Base-by-base conservation (phyloP, 768 basidiomycete species). In the Dendrothele bispora region DNA sequence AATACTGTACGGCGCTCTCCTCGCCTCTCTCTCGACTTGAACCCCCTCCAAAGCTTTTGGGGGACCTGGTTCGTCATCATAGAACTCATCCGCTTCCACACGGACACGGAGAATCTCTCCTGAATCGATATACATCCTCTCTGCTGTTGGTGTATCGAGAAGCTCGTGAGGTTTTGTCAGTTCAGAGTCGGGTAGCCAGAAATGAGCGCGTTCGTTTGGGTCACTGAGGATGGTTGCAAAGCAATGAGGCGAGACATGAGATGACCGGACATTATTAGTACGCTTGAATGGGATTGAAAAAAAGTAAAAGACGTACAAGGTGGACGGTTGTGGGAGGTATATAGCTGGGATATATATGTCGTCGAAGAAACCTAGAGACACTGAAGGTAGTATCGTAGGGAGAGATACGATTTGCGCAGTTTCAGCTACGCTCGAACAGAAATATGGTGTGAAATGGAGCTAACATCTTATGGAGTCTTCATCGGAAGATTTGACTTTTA, bases 361-460 rank as follows among this genome's bases (percentile, higher is more conserved):
- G 65, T 93, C 91, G 59, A 98, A 98, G 73, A 98, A 98, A 17
- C 86, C 88, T 15, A 97, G 65, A 18, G 86, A 81, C 22, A 95
- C 94, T 95, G 56, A 14, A 27, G 46, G 8, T 14, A 43, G 32
- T 42, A 35, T 21, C 27, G 17, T 35, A 46, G 46, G 26, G 25
- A 49, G 7, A 49, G 17, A 22, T 26, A 39, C 12, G 5, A 17
- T 6, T 5, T n/a, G 17, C 7, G n/a, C n/a, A n/a, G n/a, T n/a
- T n/a, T n/a, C n/a, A n/a, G n/a, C n/a, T n/a, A n/a, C n/a, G n/a
- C n/a, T n/a, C 29, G 1, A 32, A 32, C 17, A 11, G 30, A 30
- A 14, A 18, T 24, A 17, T 38, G 25, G 30, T 38, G 2, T 29
- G 11, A 43, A n/a, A n/a, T 32, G 30, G 24, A 14, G 72, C 89